Conservation (phyloP, 345 rosid species). For the Bretschneidera sinensis region DNA sequence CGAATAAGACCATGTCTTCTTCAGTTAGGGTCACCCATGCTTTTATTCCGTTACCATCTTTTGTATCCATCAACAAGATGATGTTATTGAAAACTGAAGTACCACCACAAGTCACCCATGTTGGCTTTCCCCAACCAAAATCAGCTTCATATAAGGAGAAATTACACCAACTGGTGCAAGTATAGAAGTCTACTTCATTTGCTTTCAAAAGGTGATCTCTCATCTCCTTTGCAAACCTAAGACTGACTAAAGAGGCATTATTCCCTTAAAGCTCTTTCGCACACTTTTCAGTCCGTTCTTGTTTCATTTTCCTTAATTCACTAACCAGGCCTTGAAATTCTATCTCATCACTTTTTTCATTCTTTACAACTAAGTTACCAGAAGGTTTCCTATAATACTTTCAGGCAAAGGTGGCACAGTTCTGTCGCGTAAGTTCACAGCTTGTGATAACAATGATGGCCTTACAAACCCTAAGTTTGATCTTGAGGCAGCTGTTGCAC, state of each 20-base stretch:
- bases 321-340: slow-evolving; percentile 24
- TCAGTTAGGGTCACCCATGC: slow-evolving; percentile 30
- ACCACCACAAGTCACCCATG: too few species aligned
- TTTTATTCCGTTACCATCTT: too few species aligned
- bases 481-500: slow-evolving; percentile 26
- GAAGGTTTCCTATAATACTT: slow-evolving; percentile 34
- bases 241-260: too few species aligned
- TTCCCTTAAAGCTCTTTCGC: too few species aligned
- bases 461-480: slow-evolving; percentile 16
- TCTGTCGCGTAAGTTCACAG: slow-evolving; percentile 32
- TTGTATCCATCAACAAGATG: too few species aligned
- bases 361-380: slow-evolving; percentile 26
- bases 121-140: too few species aligned
- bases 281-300: not conserved
- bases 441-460: slow-evolving; percentile 29
- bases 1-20: slow-evolving; percentile 20
- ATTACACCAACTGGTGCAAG: too few species aligned
- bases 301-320: slow-evolving; percentile 21
- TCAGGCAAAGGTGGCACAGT: slow-evolving; percentile 25
- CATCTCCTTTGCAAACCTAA: too few species aligned
- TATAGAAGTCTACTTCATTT: too few species aligned
- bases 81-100: too few species aligned
- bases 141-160: too few species aligned
- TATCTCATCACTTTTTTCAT: slow-evolving; percentile 9
- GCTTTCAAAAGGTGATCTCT: too few species aligned